A percentile compares a stretch with the other conserved stretches of the same genome.
Conservation (phyloP, 768 basidiomycete species). For the Agrocybe chaxingu region DNA sequence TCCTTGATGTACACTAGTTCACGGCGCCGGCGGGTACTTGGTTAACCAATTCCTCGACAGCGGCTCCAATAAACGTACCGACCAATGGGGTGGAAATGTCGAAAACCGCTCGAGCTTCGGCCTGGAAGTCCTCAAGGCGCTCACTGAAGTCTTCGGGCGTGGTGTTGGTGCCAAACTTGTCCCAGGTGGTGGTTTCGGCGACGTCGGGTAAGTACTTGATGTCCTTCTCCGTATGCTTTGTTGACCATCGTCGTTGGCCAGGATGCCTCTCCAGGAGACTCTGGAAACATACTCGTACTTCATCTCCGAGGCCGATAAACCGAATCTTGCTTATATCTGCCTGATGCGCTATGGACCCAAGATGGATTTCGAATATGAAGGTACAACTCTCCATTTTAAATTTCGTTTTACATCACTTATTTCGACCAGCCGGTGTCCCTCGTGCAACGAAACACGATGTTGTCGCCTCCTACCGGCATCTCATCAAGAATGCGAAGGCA, state of each 20-base stretch:
- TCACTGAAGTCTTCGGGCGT: slow-evolving; percentile 36
- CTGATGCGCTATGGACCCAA: slow-evolving; percentile 6
- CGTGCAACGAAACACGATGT: slow-evolving; percentile 19
- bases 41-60: slow-evolving; percentile 50
- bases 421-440: slow-evolving; percentile 2
- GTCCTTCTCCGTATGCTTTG: background rate
- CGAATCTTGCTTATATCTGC: slow-evolving; percentile 18
- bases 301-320: slow-evolving; percentile 34
- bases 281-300: slow-evolving; percentile 39
- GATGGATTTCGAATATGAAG: slow-evolving; percentile 5
- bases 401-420: background rate
- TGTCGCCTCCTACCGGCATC: slow-evolving; percentile 13
- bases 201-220: slow-evolving; percentile 29
- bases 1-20: slow-evolving; percentile 25
- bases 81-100: slow-evolving; percentile 56
- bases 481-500: slow-evolving; percentile 17
- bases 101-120: slow-evolving; percentile 55
- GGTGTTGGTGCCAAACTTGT: slow-evolving; percentile 43
- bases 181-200: slow-evolving; percentile 42
- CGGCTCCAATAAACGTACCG: slow-evolving; percentile 44
- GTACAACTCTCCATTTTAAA: background rate
- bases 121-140: slow-evolving; percentile 45
- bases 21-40: slow-evolving; percentile 41
- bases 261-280: slow-evolving; percentile 42
- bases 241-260: slow-evolving; percentile 3